A percentile compares a stretch with the other conserved stretches of the same genome.
Evolutionary conservation across 257 asterid species (phyloP).

Genomic region (Rehmannia glutinosa): DNA sequence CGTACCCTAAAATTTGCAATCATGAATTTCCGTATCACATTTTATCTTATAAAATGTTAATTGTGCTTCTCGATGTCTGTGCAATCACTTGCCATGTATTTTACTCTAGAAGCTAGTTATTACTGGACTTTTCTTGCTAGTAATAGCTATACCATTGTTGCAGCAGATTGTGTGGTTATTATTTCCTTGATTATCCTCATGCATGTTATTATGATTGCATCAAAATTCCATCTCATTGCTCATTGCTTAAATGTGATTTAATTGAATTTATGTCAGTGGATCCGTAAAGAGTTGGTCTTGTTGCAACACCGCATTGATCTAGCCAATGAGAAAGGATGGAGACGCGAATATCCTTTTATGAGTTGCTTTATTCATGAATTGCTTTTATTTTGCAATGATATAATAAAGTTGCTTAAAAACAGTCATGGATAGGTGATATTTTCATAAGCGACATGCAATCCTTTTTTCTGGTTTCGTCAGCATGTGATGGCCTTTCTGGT

Average conservation of each 20-base stretch:
- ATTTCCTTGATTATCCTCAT: background rate
- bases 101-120: constrained; percentile 1
- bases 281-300: constrained; percentile 52
- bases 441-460: background rate
- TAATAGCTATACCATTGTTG: background rate
- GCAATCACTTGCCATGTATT: background rate
- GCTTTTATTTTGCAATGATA: constrained; percentile 2
- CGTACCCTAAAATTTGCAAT: background rate
- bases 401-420: background rate
- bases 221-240: constrained; percentile 1
- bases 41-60: background rate
- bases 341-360: constrained; percentile 76
- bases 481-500: background rate
- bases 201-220: background rate
- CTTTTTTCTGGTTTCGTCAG: background rate
- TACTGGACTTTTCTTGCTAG: background rate
- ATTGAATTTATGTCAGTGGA: constrained; percentile 47
- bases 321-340: constrained; percentile 90
- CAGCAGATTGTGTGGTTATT: background rate
- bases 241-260: constrained; percentile 10
- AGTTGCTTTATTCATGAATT: constrained; percentile 11
- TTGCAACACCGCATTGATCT: constrained; percentile 42
- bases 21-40: background rate
- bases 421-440: background rate
- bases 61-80: no score